These are phyloP conservation scores for Cyclocybe cylindracea DNA, from an alignment of 768 basidiomycete species.

Conservation along the genomic window DNA sequence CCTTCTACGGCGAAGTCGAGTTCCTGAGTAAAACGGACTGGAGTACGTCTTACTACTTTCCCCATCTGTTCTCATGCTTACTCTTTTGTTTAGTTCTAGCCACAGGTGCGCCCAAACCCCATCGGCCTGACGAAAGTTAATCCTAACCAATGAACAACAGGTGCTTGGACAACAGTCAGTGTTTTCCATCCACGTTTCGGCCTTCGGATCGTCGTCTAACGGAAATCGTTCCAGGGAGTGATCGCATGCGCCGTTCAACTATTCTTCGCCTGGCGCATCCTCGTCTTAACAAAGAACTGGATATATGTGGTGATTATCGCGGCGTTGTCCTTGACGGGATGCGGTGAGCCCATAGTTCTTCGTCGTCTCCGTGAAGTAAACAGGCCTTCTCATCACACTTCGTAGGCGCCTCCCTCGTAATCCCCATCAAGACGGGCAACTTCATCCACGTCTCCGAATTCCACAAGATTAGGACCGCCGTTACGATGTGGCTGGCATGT, in stretches of 20 bases:
- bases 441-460: background rate
- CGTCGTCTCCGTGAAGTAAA: slow-evolving; percentile 4
- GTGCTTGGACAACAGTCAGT: slow-evolving; percentile 42
- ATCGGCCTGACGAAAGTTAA: background rate
- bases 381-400: slow-evolving; percentile 3
- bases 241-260: slow-evolving; percentile 42
- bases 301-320: slow-evolving; percentile 11
- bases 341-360: slow-evolving; percentile 10
- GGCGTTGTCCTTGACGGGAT: slow-evolving; percentile 11
- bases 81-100: slow-evolving; percentile 33
- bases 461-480: slow-evolving; percentile 2
- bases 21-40: slow-evolving; percentile 14
- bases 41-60: slow-evolving; percentile 10
- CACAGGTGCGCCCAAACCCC: slow-evolving; percentile 26
- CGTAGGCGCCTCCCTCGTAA: background rate
- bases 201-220: background rate
- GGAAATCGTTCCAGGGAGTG: slow-evolving; percentile 31
- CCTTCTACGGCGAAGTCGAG: too few species aligned
- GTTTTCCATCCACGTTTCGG: background rate
- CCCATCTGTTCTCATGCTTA: background rate
- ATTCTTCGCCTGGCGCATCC: slow-evolving; percentile 41
- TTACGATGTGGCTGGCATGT: slow-evolving; percentile 39
- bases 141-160: slow-evolving; percentile 20
- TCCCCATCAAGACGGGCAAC: background rate
- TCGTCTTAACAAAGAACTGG: slow-evolving; percentile 19